phyloP scores from a whole-genome alignment of 2,329 filamentous ascomycete genomes.

The Sclerotinia spermophila region DNA sequence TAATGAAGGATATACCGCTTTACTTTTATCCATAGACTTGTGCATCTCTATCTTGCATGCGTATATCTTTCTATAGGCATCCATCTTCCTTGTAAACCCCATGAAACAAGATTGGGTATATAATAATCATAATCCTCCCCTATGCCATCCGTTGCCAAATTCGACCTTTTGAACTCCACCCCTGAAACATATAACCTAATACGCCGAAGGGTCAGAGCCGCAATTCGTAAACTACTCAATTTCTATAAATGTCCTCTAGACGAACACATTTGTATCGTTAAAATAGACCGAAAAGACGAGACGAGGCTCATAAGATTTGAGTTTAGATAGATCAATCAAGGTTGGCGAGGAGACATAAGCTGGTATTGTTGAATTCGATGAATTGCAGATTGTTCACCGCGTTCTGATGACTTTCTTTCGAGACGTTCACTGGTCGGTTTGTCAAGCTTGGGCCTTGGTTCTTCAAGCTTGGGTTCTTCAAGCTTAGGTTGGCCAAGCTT shows the following conservation, averaged over 20 bases:
- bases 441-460: background rate
- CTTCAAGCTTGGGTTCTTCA: background rate
- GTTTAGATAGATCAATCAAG: background rate
- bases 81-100: background rate
- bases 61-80: background rate
- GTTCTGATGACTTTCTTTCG: background rate
- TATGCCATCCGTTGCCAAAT: background rate
- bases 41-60: too few species aligned
- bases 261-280: background rate
- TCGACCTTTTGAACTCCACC: background rate
- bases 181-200: background rate
- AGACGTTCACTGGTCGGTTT: background rate
- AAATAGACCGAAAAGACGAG: background rate
- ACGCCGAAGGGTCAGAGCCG: background rate
- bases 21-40: background rate
- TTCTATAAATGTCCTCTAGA: background rate
- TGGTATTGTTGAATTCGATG: background rate
- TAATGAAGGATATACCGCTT: background rate
- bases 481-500: background rate
- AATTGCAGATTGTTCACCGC: background rate
- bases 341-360: slow-evolving; percentile 1
- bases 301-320: background rate
- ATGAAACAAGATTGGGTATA: background rate
- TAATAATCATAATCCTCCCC: background rate
- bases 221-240: too few species aligned